phyloP scores from a whole-genome alignment of 495 filamentous ascomycete species.

The Letharia columbiana region DNA sequence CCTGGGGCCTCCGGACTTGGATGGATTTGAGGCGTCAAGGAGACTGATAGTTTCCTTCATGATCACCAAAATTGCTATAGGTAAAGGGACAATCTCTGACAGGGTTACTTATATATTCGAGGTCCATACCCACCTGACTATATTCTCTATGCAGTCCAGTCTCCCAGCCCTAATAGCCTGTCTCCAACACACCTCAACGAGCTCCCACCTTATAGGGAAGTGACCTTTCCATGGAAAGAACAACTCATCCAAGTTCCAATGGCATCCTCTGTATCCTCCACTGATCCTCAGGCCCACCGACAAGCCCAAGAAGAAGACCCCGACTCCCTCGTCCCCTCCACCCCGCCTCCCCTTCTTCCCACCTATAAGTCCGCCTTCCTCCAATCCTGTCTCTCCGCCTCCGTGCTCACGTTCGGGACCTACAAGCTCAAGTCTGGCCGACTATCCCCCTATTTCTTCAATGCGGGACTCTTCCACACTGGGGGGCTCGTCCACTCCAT shows the following conservation, averaged over 20 bases:
- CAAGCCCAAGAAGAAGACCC: conserved; percentile 16
- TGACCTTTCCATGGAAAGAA: neutral
- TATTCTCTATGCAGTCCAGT: too few relatives aligned
- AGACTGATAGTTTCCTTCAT: too few relatives aligned
- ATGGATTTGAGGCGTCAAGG: too few relatives aligned
- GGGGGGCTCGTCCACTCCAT: conserved; percentile 65
- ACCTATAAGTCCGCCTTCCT: conserved; percentile 64
- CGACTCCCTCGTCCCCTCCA: conserved; percentile 11
- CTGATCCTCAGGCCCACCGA: neutral
- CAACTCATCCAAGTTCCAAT: neutral
- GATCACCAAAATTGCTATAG: too few relatives aligned
- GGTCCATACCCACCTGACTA: too few relatives aligned
- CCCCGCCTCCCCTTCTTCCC: conserved; percentile 4
- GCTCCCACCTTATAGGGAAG: too few relatives aligned
- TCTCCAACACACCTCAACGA: too few relatives aligned
- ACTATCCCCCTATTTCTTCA: conserved; percentile 97
- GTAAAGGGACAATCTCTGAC: too few relatives aligned
- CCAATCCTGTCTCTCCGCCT: conserved; percentile 57
- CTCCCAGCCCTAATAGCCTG: too few relatives aligned
- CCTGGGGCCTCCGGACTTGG: too few relatives aligned
- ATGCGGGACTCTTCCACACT: conserved; percentile 77
- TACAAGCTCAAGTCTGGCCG: conserved; percentile 89
- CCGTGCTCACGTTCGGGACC: conserved; percentile 78
- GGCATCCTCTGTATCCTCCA: neutral
- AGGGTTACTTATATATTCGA: too few relatives aligned